These are phyloP conservation scores for Ceratobasidium sp. DNA, from an alignment of 1,284 basidiomycete genomes.

Conservation along the genomic window DNA sequence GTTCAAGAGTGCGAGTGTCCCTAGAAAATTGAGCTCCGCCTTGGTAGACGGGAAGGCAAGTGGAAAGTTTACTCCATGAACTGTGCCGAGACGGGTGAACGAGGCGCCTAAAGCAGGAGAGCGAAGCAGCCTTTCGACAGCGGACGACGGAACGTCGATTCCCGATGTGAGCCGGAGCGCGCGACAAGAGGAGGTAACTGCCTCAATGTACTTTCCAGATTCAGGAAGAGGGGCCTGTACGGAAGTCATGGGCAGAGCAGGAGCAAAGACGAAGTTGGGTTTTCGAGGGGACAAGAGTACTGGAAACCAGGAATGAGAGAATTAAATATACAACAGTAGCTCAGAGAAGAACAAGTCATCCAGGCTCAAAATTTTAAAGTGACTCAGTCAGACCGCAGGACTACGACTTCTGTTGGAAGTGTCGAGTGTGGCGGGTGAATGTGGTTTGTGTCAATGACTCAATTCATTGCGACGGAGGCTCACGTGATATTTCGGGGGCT, in stretches of 20 bases:
- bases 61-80: conserved; percentile 79
- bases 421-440: background rate
- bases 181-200: conserved; percentile 67
- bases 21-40: conserved; percentile 80
- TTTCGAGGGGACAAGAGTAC: background rate
- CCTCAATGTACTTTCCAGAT: conserved; percentile 63
- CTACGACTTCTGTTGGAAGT: too few species aligned
- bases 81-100: conserved; percentile 70
- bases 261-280: background rate
- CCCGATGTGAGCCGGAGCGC: conserved; percentile 62
- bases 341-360: background rate
- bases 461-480: background rate
- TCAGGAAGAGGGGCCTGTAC: conserved; percentile 58
- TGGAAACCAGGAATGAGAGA: background rate
- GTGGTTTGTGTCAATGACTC: background rate
- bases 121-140: conserved; percentile 71
- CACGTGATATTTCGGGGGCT: background rate
- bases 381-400: background rate
- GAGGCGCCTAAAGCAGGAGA: conserved; percentile 74
- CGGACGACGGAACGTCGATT: conserved; percentile 59
- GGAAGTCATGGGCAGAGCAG: conserved; percentile 5
- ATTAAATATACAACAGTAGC: background rate
- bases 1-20: conserved; percentile 80
- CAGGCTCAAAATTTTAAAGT: background rate
- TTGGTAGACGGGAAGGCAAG: conserved; percentile 77